Evolutionary conservation across 2,329 filamentous ascomycete species (phyloP).

Genomic region (Alternaria longipes): DNA sequence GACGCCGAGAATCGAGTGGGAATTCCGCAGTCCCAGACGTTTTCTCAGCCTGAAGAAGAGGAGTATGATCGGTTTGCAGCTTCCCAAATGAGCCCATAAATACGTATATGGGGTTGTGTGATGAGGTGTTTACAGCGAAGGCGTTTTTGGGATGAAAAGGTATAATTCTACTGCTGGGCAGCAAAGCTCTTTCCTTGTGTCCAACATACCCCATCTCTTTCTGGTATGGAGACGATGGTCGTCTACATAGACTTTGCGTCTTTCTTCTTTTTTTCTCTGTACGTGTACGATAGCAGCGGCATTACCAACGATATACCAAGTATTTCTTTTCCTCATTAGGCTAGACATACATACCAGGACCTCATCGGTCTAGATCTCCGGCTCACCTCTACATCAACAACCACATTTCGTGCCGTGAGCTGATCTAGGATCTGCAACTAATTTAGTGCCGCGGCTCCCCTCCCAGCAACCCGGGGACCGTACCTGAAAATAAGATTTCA

Average conservation of each 20-base stretch:
- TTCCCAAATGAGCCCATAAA: not conserved
- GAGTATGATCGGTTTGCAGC: slow-evolving; percentile 19
- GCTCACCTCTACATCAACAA: not conserved
- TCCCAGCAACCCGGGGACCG: slow-evolving; percentile 1
- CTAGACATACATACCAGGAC: not conserved
- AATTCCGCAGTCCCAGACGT: slow-evolving; percentile 26
- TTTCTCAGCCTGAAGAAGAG: slow-evolving; percentile 33
- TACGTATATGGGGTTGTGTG: not conserved
- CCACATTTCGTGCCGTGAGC: not conserved
- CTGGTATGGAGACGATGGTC: not conserved
- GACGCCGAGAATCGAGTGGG: slow-evolving; percentile 34
- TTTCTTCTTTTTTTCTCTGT: not conserved
- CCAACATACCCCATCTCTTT: slow-evolving; percentile 4
- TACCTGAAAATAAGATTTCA: not conserved
- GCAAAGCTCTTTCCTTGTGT: slow-evolving; percentile 2
- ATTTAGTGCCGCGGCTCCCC: not conserved
- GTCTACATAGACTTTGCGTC: not conserved
- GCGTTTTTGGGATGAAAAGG: slow-evolving; percentile 1
- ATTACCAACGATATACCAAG: not conserved
- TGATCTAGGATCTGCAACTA: not conserved
- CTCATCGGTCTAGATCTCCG: not conserved
- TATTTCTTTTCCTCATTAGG: not conserved
- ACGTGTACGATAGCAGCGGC: not conserved
- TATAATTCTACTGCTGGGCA: slow-evolving; percentile 9
- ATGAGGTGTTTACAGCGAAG: not conserved